These are phyloP conservation scores for Coniochaeta prunicola DNA, from an alignment of 2,329 filamentous ascomycete species.

Conservation along the genomic window DNA sequence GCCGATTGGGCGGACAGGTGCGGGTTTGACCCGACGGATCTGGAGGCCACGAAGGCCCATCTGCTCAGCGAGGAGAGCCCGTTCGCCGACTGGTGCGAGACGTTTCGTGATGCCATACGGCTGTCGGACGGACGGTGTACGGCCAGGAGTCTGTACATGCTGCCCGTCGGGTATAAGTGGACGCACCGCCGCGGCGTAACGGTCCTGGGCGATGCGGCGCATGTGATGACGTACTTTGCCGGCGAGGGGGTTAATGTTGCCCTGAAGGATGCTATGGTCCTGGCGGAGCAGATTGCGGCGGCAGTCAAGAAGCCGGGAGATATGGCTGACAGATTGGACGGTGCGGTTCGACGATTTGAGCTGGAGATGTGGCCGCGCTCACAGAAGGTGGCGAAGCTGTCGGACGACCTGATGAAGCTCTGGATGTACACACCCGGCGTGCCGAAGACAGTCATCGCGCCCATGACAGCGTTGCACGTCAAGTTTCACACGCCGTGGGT, in stretches of 20 bases:
- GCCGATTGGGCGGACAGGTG: constrained; percentile 31
- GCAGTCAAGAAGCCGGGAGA: constrained; percentile 14
- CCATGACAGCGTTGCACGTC: constrained; percentile 21
- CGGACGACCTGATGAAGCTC: constrained; percentile 26
- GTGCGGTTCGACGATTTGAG: constrained; percentile 26
- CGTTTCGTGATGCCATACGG: constrained; percentile 32
- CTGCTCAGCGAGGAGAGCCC: constrained; percentile 21
- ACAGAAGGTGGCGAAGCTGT: constrained; percentile 17
- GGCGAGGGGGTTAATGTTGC: constrained; percentile 53
- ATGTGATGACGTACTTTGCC: constrained; percentile 49
- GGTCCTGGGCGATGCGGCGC: constrained; percentile 50
- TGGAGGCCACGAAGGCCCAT: constrained; percentile 25
- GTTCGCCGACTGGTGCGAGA: constrained; percentile 31
- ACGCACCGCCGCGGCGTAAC: constrained; percentile 37
- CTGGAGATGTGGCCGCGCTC: constrained; percentile 29
- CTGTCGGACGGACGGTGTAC: constrained; percentile 29
- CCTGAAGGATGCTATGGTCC: constrained; percentile 44
- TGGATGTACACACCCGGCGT: constrained; percentile 41
- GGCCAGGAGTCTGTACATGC: constrained; percentile 39
- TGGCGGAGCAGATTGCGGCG: constrained; percentile 34
- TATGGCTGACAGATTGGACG: constrained; percentile 20
- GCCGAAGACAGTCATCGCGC: constrained; percentile 34
- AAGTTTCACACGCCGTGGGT: constrained; percentile 21
- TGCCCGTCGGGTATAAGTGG: constrained; percentile 43
- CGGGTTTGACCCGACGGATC: constrained; percentile 32